A percentile compares a stretch with the other conserved stretches of the same genome.
phyloP scores from a whole-genome alignment of 106 monocot genomes.

The Alisma plantagoaquatica region DNA sequence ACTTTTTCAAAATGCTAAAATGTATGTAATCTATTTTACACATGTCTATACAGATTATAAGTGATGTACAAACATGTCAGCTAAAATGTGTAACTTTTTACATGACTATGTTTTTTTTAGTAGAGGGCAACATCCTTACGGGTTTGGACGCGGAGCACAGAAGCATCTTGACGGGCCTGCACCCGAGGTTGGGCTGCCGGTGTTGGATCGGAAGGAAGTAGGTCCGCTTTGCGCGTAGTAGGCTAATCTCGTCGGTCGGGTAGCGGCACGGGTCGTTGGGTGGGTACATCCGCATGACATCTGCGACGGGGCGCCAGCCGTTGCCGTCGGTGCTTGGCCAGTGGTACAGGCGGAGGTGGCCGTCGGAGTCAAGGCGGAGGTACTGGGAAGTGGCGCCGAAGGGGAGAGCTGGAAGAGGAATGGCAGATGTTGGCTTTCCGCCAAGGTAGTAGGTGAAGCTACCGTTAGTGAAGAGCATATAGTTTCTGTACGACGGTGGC shows the following conservation, averaged over 20 bases:
- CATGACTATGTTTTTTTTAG: too few species aligned
- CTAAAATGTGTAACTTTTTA: too few species aligned
- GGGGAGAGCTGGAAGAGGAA: slow-evolving; percentile 7
- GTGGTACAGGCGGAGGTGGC: slow-evolving; percentile 29
- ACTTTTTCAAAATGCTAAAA: too few species aligned
- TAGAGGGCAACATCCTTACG: not conserved
- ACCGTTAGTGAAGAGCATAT: slow-evolving; percentile 4
- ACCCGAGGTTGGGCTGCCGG: slow-evolving; percentile 6
- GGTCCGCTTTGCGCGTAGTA: not conserved
- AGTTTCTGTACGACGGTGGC: too few species aligned
- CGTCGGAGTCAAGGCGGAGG: slow-evolving; percentile 39
- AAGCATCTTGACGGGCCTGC: not conserved
- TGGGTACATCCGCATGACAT: slow-evolving; percentile 6
- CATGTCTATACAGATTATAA: too few species aligned
- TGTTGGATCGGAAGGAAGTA: not conserved
- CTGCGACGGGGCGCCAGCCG: too few species aligned
- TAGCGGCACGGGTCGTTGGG: not conserved
- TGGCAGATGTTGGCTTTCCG: not conserved
- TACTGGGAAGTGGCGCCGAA: slow-evolving; percentile 29
- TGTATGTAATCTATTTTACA: too few species aligned
- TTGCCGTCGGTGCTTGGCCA: slow-evolving; percentile 21
- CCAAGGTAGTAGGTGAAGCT: not conserved
- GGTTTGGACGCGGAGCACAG: not conserved
- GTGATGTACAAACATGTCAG: too few species aligned
- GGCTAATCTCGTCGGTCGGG: too few species aligned